Conservation (phyloP, 768 basidiomycete species). For the Lactarius hengduanensis region DNA sequence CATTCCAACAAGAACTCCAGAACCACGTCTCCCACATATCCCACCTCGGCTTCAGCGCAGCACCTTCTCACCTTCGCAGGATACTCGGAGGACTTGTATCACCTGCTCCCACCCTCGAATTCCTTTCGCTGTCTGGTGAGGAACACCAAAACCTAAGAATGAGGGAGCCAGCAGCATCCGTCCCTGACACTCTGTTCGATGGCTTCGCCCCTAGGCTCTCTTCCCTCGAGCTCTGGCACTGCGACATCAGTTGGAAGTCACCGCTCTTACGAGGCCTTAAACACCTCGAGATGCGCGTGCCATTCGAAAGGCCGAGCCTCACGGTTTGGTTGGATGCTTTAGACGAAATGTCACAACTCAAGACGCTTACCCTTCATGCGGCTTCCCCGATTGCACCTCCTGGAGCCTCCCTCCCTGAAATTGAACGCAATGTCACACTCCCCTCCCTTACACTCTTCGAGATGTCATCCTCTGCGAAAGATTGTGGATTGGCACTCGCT, state of each 20-base stretch:
- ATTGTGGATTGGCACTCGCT: not conserved
- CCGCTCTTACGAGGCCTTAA: conserved; percentile 7
- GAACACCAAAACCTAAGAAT: too few relatives aligned
- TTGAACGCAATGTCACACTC: not conserved
- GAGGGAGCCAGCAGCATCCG: too few relatives aligned
- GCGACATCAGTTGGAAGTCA: conserved; percentile 11
- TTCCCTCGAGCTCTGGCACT: not conserved
- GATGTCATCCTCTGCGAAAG: not conserved
- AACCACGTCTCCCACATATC: conserved; percentile 11
- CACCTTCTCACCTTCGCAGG: not conserved
- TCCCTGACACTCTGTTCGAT: not conserved
- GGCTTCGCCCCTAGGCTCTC: conserved; percentile 2
- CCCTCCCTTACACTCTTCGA: not conserved
- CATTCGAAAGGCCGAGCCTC: not conserved
- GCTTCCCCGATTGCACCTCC: not conserved
- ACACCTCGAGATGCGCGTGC: not conserved
- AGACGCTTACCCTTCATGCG: not conserved
- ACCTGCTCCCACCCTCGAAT: not conserved
- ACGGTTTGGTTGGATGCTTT: conserved; percentile 8
- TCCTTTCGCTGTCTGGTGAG: not conserved
- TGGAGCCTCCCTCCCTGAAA: not conserved
- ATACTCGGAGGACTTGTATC: not conserved
- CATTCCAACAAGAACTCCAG: not conserved
- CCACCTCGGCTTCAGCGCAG: not conserved
- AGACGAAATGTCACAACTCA: not conserved